Conservation (phyloP, 1,139 yeast species). For the Debaryomycetaceae sp. region DNA sequence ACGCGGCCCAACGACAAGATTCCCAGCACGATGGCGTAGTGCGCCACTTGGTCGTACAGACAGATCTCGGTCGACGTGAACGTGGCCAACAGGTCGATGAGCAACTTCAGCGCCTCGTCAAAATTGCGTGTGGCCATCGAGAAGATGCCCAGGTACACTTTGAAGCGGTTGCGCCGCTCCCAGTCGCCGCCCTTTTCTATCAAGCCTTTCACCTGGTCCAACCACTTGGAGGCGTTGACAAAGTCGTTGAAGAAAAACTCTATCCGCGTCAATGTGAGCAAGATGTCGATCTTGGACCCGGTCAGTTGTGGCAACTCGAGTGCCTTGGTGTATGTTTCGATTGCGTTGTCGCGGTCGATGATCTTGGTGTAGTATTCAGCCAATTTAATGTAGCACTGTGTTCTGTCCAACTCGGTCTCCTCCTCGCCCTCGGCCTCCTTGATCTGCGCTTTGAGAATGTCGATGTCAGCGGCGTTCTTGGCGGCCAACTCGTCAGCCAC, state of each 20-base stretch:
- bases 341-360: conserved; percentile 78
- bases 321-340: conserved; percentile 67
- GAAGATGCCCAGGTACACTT: conserved; percentile 86
- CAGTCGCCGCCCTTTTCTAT: conserved; percentile 98
- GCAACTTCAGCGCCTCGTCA: conserved; percentile 71
- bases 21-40: conserved; percentile 84
- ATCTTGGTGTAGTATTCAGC: conserved; percentile 87
- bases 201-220: conserved; percentile 67
- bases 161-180: conserved; percentile 95
- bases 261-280: conserved; percentile 74
- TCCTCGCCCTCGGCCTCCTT: conserved; percentile 79
- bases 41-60: conserved; percentile 85
- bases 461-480: conserved; percentile 53
- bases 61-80: conserved; percentile 94
- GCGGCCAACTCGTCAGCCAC: conserved; percentile 48
- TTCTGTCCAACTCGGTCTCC: conserved; percentile 83
- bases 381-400: conserved; percentile 70
- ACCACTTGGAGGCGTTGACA: conserved; percentile 61
- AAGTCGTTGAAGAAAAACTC: conserved; percentile 87
- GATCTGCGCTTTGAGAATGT: conserved; percentile 57
- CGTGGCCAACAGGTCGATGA: conserved; percentile 90
- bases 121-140: conserved; percentile 83
- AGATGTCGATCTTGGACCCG: conserved; percentile 85
- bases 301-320: conserved; percentile 77
- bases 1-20: conserved; percentile 78